Base-by-base conservation (phyloP, 2,329 filamentous ascomycete species). In the Periconia sp. region DNA sequence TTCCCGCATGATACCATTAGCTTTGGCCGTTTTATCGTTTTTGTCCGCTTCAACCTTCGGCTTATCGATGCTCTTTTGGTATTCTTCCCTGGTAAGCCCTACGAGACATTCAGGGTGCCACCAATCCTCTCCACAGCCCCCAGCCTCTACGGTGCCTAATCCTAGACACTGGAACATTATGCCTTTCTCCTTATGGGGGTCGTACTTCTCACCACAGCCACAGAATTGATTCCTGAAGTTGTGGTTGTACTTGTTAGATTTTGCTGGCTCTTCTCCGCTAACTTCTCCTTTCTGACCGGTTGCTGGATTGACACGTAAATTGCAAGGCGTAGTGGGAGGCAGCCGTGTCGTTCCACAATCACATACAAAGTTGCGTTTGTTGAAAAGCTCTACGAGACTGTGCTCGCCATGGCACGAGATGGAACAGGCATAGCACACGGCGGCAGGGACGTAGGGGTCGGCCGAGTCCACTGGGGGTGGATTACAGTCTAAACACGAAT, bases 151-250 rank as follows among this genome's bases (percentile, higher is more conserved):
- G 0, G 85, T 88, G 1, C 91, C 92, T 1, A 97, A 78, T 0
- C 93, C 93, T 2, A 97, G 74, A 69, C 94, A 99, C 73, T 99
- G 94, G 64, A 95, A 99, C 94, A 99, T 99, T 40, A 92, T 97
- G 0, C 93, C 93, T 64, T 93, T 95, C 71, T 99, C 92, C 69
- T 90, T 82, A 45, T 93, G 84, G 0, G 93, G 86, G 70, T 97
- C 89, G 70, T 99, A 99, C 55, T 92, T 85, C 66, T 92, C 88
- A 30, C 84, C 84, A 68, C 94, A 99, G 1, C 89, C 90, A 72
- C 94, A 99, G 76, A 99, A 99, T 43, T 82, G 84, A 66, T 97
- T 97, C 62, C 85, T 83, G 66, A 96, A 99, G 77, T 99, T 99
- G 56, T 97, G 90, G 68, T 97, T 96, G 78, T 99, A 99, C 64